Evolutionary conservation across 2,329 filamentous ascomycete species (phyloP).

Genomic region (Colletotrichum tabaci): DNA sequence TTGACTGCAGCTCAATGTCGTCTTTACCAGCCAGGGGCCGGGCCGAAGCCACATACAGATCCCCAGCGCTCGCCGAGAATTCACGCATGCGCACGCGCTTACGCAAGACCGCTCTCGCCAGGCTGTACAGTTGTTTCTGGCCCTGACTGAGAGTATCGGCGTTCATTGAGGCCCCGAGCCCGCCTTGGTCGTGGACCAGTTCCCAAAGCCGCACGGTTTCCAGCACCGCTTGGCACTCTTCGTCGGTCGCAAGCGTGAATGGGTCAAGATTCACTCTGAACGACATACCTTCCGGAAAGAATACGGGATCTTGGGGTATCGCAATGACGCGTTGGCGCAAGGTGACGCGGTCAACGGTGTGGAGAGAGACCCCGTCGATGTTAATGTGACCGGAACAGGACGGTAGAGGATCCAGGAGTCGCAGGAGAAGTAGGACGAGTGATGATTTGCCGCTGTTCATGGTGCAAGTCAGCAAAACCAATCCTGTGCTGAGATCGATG

Average conservation of each 20-base stretch:
- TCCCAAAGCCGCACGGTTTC: constrained; percentile 41
- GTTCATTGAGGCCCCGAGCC: too few species aligned
- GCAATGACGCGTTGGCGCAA: constrained; percentile 60
- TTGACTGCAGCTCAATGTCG: too few species aligned
- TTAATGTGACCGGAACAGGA: constrained; percentile 44
- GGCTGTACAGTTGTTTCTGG: too few species aligned
- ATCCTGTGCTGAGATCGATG: too few species aligned
- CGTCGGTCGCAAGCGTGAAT: constrained; percentile 40
- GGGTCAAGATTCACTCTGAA: constrained; percentile 57
- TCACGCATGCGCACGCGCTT: too few species aligned
- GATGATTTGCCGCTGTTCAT: not conserved
- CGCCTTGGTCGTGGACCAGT: too few species aligned
- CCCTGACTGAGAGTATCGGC: too few species aligned
- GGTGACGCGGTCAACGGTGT: constrained; percentile 51
- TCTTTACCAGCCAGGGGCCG: too few species aligned
- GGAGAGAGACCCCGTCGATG: constrained; percentile 56
- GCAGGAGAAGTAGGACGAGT: not conserved
- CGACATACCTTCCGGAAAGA: constrained; percentile 56
- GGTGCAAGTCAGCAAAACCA: not conserved
- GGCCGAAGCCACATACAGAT: too few species aligned
- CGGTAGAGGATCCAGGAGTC: constrained; percentile 5
- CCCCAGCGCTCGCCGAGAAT: too few species aligned
- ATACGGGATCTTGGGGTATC: constrained; percentile 63
- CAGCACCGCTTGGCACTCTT: constrained; percentile 48
- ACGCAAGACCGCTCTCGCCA: too few species aligned